phyloP scores from a whole-genome alignment of 805 yeast species.

The Saturnispora mendoncae region DNA sequence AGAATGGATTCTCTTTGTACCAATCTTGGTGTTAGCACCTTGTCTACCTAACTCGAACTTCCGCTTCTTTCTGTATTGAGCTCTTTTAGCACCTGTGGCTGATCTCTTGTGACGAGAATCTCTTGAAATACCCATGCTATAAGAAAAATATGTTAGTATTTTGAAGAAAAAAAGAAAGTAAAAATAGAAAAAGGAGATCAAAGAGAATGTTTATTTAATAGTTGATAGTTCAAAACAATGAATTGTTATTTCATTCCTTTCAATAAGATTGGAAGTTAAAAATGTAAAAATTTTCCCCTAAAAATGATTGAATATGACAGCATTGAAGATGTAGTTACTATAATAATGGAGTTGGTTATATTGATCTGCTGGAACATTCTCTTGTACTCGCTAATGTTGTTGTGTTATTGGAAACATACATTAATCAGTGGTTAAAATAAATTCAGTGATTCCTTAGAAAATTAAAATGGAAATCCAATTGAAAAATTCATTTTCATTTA shows the following conservation, averaged over 20 bases:
- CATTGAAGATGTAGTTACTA: too few relatives aligned
- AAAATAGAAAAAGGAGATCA: neutral
- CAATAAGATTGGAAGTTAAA: too few relatives aligned
- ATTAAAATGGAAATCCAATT: neutral
- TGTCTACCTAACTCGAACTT: slow-evolving; percentile 99
- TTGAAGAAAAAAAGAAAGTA: neutral
- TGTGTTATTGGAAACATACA: slow-evolving; percentile 15
- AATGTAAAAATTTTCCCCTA: too few relatives aligned
- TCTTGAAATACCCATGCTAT: slow-evolving; percentile 97
- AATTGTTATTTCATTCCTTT: too few relatives aligned
- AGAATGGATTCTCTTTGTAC: slow-evolving; percentile 96
- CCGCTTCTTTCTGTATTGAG: slow-evolving; percentile 99
- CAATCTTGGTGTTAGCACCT: slow-evolving; percentile 98
- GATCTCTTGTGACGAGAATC: slow-evolving; percentile 99
- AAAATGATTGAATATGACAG: too few relatives aligned
- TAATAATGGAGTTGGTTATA: too few relatives aligned
- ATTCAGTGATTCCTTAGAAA: neutral
- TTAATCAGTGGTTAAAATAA: slow-evolving; percentile 17
- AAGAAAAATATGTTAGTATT: slow-evolving; percentile 8
- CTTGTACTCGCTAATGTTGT: neutral
- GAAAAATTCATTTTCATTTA: neutral
- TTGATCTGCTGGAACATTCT: too few relatives aligned
- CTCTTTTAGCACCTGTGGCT: slow-evolving; percentile 99
- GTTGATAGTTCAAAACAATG: too few relatives aligned
- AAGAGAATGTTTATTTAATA: neutral